Percentiles rank a stretch among this genome's conserved stretches.
Conservation (phyloP, 805 yeast genomes). For the Lachancea nothofagi region DNA sequence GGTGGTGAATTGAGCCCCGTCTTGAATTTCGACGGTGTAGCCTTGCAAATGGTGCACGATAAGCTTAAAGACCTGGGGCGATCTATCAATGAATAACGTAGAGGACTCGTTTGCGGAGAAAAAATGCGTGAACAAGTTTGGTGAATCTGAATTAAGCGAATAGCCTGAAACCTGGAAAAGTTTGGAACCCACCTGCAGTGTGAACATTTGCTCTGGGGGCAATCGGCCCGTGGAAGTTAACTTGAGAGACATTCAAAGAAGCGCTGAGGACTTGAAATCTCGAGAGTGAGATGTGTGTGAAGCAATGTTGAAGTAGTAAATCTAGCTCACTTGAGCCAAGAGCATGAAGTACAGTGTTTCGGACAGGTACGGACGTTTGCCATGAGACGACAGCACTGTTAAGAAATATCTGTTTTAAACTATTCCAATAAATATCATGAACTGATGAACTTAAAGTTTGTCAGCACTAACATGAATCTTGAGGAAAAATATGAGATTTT, state of each 20-base stretch:
- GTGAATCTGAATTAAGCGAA: slow-evolving; percentile 78
- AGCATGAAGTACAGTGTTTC: too few relatives aligned
- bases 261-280: too few relatives aligned
- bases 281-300: too few relatives aligned
- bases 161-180: slow-evolving; percentile 65
- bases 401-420: too few relatives aligned
- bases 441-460: too few relatives aligned
- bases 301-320: too few relatives aligned
- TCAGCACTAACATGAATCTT: too few relatives aligned
- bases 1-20: slow-evolving; percentile 57
- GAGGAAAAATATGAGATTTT: too few relatives aligned
- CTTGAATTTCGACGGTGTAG: slow-evolving; percentile 55
- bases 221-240: slow-evolving; percentile 47
- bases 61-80: slow-evolving; percentile 59
- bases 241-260: not conserved
- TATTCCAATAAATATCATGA: too few relatives aligned
- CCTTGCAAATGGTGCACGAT: slow-evolving; percentile 78
- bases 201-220: slow-evolving; percentile 65
- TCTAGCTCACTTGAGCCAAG: too few relatives aligned
- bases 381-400: too few relatives aligned
- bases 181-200: slow-evolving; percentile 63
- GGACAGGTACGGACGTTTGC: too few relatives aligned
- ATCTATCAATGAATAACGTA: slow-evolving; percentile 62
- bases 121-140: slow-evolving; percentile 78
- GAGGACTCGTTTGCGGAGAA: slow-evolving; percentile 36